A percentile compares a stretch with the other conserved stretches of the same genome.
Conservation (phyloP, 2,329 filamentous ascomycete species). For the Myriosclerotinia curreyana region DNA sequence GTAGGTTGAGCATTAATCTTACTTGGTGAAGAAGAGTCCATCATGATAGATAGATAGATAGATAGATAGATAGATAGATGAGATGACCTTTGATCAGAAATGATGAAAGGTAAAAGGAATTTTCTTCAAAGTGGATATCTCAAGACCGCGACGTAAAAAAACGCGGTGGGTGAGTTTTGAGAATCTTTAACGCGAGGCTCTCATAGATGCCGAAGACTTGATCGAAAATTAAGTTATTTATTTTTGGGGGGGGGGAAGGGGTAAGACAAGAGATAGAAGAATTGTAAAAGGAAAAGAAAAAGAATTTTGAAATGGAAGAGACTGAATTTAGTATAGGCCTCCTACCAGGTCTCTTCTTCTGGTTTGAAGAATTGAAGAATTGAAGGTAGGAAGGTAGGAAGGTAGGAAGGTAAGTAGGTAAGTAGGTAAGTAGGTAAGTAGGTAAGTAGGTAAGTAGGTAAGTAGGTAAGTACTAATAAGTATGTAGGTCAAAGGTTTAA, state of each 20-base stretch:
- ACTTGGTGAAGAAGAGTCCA: conserved; percentile 40
- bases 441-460: too few species aligned
- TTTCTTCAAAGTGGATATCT: conserved; percentile 29
- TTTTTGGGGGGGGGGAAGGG: not conserved
- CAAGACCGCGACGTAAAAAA: conserved; percentile 19
- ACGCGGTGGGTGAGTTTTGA: conserved; percentile 22
- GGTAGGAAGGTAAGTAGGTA: too few species aligned
- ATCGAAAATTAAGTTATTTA: too few species aligned
- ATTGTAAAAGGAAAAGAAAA: too few species aligned
- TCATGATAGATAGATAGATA: conserved; percentile 38
- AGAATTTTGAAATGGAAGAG: too few species aligned
- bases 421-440: too few species aligned
- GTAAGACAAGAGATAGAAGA: conserved; percentile 13
- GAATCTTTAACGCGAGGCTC: conserved; percentile 19
- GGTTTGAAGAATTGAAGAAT: conserved; percentile 4
- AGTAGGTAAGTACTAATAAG: too few species aligned
- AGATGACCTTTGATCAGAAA: conserved; percentile 24
- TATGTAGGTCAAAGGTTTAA: too few species aligned
- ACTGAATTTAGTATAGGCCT: conserved; percentile 21
- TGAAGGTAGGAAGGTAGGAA: conserved; percentile 10
- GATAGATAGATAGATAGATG: too few species aligned
- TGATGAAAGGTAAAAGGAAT: conserved; percentile 19
- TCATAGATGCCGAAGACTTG: conserved; percentile 29
- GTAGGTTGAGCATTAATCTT: conserved; percentile 36
- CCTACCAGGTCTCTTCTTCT: conserved; percentile 21